Conservation (phyloP, 192 early-diverging fungal genomes). For the Helicostylum pulchrum region DNA sequence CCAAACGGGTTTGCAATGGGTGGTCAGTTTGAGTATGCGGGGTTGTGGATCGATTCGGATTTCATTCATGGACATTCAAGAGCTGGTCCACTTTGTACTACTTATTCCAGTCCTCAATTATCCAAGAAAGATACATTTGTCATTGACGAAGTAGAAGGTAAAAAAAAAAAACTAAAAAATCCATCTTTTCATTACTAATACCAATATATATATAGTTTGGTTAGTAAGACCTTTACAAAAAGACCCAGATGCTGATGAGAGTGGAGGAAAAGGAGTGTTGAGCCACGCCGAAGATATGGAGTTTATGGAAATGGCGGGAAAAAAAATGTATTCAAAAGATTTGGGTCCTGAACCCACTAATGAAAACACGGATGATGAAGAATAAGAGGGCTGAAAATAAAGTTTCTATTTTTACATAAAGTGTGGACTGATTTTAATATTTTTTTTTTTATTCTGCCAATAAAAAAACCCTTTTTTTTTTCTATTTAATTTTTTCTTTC, state of each 20-base stretch:
- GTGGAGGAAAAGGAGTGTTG: constrained; percentile 44
- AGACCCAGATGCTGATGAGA: constrained; percentile 42
- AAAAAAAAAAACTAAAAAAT: neutral
- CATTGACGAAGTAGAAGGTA: constrained; percentile 68
- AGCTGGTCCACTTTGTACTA: constrained; percentile 57
- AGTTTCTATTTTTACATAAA: constrained; percentile 10
- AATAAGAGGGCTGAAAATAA: constrained; percentile 1
- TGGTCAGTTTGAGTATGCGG: constrained; percentile 71
- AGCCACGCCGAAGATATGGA: constrained; percentile 66
- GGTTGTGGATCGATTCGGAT: constrained; percentile 64
- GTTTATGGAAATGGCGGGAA: constrained; percentile 68
- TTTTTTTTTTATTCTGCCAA: neutral
- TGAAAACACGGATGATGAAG: constrained; percentile 19
- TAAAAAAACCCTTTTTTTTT: too few species aligned
- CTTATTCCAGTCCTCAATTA: constrained; percentile 57
- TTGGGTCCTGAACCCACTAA: constrained; percentile 43
- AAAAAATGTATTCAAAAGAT: constrained; percentile 67
- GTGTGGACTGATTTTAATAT: constrained; percentile 9
- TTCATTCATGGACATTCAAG: constrained; percentile 60
- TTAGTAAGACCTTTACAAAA: constrained; percentile 51
- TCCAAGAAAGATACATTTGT: constrained; percentile 52
- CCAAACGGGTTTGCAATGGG: constrained; percentile 75
- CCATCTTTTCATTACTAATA: neutral
- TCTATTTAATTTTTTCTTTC: neutral
- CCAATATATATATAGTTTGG: constrained; percentile 55